Percentiles rank a stretch among this genome's conserved stretches.
These are phyloP conservation scores for Neonectria coccinea DNA, from an alignment of 2,329 filamentous ascomycete species.

Conservation along the genomic window DNA sequence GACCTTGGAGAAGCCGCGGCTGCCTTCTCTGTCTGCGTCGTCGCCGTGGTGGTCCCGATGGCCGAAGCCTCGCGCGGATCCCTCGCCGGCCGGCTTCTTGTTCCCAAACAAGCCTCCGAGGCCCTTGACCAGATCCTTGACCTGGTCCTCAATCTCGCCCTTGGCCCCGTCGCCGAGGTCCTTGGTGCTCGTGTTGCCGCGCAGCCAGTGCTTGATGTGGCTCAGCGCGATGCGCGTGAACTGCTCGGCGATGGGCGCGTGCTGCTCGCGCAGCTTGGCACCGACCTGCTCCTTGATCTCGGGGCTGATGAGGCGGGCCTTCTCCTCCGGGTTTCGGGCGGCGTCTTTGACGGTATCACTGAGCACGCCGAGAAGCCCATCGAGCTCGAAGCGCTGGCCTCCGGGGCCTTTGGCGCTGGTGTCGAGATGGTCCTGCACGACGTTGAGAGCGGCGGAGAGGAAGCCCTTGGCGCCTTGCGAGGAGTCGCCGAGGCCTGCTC, in stretches of 20 bases:
- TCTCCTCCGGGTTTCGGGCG: conserved; percentile 59
- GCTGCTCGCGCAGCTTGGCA: conserved; percentile 55
- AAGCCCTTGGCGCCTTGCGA: conserved; percentile 51
- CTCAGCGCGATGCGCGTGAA: conserved; percentile 60
- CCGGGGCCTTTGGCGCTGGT: conserved; percentile 44
- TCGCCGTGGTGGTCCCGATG: conserved; percentile 46
- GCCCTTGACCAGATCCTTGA: conserved; percentile 59
- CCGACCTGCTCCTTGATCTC: conserved; percentile 60
- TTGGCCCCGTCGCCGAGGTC: conserved; percentile 58
- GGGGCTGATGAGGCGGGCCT: conserved; percentile 57
- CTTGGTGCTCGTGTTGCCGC: conserved; percentile 55
- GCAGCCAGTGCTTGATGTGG: conserved; percentile 60
- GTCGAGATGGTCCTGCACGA: conserved; percentile 56
- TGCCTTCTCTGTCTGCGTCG: conserved; percentile 42
- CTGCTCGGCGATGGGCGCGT: conserved; percentile 58
- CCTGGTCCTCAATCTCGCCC: conserved; percentile 58
- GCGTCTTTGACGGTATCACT: conserved; percentile 59
- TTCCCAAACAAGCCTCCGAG: conserved; percentile 56
- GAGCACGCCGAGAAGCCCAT: conserved; percentile 57
- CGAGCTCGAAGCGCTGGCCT: conserved; percentile 53
- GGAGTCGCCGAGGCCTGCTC: conserved; percentile 41
- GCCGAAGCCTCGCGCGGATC: conserved; percentile 47
- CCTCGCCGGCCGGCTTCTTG: conserved; percentile 51
- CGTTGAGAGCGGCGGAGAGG: conserved; percentile 56
- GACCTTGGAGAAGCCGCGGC: conserved; percentile 57